Conservation (phyloP, 1,139 yeast species). For the Debaryomyces fabryi region DNA sequence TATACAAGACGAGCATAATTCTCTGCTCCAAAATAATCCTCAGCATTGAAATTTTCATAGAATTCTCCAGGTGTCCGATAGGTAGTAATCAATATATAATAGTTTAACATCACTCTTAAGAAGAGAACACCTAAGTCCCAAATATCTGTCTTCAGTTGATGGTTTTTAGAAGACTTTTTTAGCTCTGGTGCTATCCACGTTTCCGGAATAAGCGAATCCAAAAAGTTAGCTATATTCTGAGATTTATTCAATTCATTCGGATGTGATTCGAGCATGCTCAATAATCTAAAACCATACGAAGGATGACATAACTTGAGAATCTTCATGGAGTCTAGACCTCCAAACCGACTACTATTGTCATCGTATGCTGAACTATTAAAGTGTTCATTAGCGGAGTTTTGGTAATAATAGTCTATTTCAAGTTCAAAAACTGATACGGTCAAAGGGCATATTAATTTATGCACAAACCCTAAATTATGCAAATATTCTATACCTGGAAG, state of each 20-base stretch:
- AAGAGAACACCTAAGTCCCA: conserved; percentile 90
- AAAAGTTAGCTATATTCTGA: conserved; percentile 11
- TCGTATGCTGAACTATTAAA: conserved; percentile 2
- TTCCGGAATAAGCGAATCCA: conserved; percentile 26
- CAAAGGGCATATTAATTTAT: conserved; percentile 65
- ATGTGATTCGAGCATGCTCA: conserved; percentile 57
- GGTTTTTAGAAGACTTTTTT: conserved; percentile 37
- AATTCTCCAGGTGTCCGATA: conserved; percentile 67
- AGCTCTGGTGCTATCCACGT: conserved; percentile 84
- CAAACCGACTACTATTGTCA: background rate
- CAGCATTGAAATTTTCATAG: conserved; percentile 43
- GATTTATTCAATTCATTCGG: conserved; percentile 38
- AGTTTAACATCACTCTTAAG: conserved; percentile 70
- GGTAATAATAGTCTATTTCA: conserved; percentile 17
- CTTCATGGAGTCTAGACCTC: conserved; percentile 13
- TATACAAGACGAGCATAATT: conserved; percentile 46
- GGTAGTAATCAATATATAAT: conserved; percentile 41
- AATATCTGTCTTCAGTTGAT: conserved; percentile 82
- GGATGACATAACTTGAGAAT: conserved; percentile 68
- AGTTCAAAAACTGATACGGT: conserved; percentile 47
- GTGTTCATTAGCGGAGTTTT: conserved; percentile 7
- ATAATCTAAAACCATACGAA: conserved; percentile 67
- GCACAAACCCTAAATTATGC: conserved; percentile 80
- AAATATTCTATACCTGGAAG: conserved; percentile 82
- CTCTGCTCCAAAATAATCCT: conserved; percentile 32